Conservation (phyloP, 2,329 filamentous ascomycete genomes). For the Cercospora sp. region DNA sequence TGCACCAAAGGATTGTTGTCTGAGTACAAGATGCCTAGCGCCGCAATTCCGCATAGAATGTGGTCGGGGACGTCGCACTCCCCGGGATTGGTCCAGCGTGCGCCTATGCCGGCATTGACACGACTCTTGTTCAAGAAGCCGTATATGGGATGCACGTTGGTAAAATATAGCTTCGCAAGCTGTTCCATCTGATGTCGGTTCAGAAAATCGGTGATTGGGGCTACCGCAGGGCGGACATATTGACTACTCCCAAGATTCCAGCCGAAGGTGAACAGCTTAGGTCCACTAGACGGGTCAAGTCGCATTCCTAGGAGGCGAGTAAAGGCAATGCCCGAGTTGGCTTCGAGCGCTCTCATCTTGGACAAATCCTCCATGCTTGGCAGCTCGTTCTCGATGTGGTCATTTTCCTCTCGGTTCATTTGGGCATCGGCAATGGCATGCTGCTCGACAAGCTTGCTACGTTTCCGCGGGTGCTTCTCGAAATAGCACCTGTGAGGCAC, state of each 20-base stretch:
- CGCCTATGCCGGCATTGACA: constrained; percentile 30
- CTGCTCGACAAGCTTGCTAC: constrained; percentile 38
- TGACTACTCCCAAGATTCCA: constrained; percentile 53
- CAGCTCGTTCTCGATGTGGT: constrained; percentile 24
- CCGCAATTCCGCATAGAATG: constrained; percentile 58
- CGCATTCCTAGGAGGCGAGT: constrained; percentile 55
- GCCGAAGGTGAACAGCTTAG: constrained; percentile 57
- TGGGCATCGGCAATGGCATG: constrained; percentile 30
- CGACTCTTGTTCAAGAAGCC: constrained; percentile 49
- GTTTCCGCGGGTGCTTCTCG: constrained; percentile 41
- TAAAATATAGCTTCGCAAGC: constrained; percentile 53
- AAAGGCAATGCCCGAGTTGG: constrained; percentile 60
- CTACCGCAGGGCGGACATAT: constrained; percentile 25
- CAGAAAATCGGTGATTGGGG: constrained; percentile 49
- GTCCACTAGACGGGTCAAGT: constrained; percentile 56
- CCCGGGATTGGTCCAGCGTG: constrained; percentile 31
- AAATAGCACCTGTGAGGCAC: constrained; percentile 17
- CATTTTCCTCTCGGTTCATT: constrained; percentile 17
- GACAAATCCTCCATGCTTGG: constrained; percentile 33
- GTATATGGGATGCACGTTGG: constrained; percentile 56
- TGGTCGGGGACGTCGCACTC: constrained; percentile 33
- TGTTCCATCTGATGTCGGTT: constrained; percentile 52
- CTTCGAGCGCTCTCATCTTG: constrained; percentile 52
- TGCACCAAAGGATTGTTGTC: constrained; percentile 13
- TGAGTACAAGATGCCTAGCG: constrained; percentile 55